phyloP scores from a whole-genome alignment of 2,329 filamentous ascomycete species.

The Elsinoe necatrix region DNA sequence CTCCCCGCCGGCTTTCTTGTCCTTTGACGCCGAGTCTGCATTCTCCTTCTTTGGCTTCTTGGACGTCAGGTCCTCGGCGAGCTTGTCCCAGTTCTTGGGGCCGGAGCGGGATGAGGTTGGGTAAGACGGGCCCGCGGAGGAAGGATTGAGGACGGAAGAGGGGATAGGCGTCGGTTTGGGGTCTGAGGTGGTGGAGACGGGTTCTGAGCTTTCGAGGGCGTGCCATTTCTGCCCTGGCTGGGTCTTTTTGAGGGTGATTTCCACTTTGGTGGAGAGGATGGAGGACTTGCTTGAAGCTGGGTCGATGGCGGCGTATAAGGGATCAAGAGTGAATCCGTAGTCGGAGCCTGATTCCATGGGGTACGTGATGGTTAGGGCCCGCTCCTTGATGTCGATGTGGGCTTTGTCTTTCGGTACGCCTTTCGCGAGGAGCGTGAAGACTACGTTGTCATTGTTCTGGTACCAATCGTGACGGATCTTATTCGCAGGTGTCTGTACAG shows the following conservation, averaged over 20 bases:
- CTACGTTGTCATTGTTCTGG: constrained; percentile 52
- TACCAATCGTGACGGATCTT: constrained; percentile 65
- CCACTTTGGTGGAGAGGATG: constrained; percentile 70
- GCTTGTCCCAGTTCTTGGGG: constrained; percentile 85
- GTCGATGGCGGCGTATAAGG: constrained; percentile 60
- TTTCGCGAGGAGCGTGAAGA: constrained; percentile 58
- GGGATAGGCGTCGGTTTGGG: constrained; percentile 14
- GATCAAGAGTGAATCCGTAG: constrained; percentile 55
- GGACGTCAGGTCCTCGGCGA: constrained; percentile 47
- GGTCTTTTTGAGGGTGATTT: constrained; percentile 63
- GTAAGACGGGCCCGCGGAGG: constrained; percentile 51
- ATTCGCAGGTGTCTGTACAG: constrained; percentile 39
- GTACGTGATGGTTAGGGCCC: constrained; percentile 50
- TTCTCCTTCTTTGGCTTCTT: constrained; percentile 31
- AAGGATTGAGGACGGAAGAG: constrained; percentile 20
- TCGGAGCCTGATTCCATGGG: constrained; percentile 43
- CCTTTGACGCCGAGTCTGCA: constrained; percentile 21
- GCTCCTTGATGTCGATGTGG: constrained; percentile 41
- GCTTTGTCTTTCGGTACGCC: constrained; percentile 51
- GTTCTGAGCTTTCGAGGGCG: constrained; percentile 43
- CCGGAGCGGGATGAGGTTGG: constrained; percentile 79
- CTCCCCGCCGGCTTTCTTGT: constrained; percentile 22
- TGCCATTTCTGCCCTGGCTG: constrained; percentile 60
- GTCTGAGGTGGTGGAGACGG: background rate
- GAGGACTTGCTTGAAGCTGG: constrained; percentile 50